phyloP scores from a whole-genome alignment of 73 alveolate species.

The Paramecium biaurelia region DNA sequence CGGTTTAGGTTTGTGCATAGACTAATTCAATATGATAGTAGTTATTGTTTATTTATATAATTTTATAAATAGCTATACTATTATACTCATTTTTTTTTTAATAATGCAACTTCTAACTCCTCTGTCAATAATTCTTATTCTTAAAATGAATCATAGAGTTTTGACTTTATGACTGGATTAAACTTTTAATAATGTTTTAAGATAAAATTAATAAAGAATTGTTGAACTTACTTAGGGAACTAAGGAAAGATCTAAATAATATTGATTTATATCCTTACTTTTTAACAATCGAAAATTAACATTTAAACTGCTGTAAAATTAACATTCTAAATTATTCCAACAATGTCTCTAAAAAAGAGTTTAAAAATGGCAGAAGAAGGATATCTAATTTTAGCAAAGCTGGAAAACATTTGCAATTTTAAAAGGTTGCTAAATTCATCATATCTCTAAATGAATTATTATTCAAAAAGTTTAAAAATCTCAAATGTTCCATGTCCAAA shows the following conservation, averaged over 20 bases:
- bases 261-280: neutral
- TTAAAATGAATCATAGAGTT: neutral
- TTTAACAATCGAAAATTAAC: neutral
- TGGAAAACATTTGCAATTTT: neutral
- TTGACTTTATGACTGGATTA: neutral
- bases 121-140: neutral
- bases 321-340: neutral
- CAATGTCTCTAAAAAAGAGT: neutral
- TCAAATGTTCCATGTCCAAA: neutral
- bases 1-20: conserved; percentile 34
- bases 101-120: neutral
- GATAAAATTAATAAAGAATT: neutral
- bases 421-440: neutral
- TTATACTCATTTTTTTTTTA: neutral
- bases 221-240: neutral
- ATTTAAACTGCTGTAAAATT: neutral
- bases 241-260: neutral
- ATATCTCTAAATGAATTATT: neutral
- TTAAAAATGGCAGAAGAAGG: neutral
- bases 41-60: neutral
- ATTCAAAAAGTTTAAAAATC: neutral
- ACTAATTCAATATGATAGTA: neutral
- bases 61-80: neutral
- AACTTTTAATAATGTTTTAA: neutral
- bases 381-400: neutral